These are phyloP conservation scores for Backusella morwellensis DNA, from an alignment of 192 early-diverging fungal species.

Conservation along the genomic window DNA sequence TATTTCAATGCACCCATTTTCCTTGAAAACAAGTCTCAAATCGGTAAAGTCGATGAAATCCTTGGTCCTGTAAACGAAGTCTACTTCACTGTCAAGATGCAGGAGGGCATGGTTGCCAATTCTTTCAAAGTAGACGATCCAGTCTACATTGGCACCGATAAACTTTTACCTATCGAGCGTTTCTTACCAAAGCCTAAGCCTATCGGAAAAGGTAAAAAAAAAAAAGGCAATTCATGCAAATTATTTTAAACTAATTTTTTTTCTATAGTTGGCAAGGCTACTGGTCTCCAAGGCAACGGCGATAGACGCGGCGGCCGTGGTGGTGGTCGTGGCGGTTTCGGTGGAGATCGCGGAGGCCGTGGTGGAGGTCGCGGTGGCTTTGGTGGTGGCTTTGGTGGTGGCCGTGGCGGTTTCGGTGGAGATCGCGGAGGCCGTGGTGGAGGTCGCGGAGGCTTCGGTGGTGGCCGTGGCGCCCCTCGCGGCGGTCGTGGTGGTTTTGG, in stretches of 20 bases:
- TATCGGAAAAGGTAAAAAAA: constrained; percentile 52
- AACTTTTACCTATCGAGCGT: constrained; percentile 91
- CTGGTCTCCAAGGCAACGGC: constrained; percentile 57
- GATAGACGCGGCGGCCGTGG: constrained; percentile 55
- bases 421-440: constrained; percentile 7
- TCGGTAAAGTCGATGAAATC: constrained; percentile 99
- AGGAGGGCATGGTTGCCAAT: constrained; percentile 86
- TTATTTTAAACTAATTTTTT: constrained; percentile 4
- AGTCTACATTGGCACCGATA: constrained; percentile 93
- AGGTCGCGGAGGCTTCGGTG: constrained; percentile 7
- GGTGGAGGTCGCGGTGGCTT: constrained; percentile 40
- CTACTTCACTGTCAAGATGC: constrained; percentile 95
- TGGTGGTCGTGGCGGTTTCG: constrained; percentile 46
- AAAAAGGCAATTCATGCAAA: not conserved
- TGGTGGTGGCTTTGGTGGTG: constrained; percentile 50
- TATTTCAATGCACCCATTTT: constrained; percentile 99
- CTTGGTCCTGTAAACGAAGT: constrained; percentile 97
- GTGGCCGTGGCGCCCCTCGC: constrained; percentile 41
- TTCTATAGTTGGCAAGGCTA: constrained; percentile 41
- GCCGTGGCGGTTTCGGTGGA: constrained; percentile 45
- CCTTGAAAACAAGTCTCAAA: constrained; percentile 97
- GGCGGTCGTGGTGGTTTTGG: constrained; percentile 45
- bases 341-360: constrained; percentile 40
- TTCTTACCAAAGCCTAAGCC: constrained; percentile 94
- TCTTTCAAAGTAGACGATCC: constrained; percentile 91